phyloP scores from a whole-genome alignment of 805 yeast genomes.

The Ogataea salicorniae region DNA sequence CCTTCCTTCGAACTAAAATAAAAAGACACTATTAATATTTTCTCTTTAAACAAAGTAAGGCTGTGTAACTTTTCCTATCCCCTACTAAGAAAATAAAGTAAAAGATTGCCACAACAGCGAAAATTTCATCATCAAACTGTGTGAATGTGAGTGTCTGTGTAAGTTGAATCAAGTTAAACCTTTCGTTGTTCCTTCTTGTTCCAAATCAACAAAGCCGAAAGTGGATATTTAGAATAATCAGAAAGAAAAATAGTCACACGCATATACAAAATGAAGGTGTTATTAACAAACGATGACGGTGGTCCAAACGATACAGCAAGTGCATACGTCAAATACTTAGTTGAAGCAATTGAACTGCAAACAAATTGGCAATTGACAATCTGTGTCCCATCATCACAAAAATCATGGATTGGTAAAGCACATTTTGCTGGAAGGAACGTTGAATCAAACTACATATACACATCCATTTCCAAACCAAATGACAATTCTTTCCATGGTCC shows the following conservation, averaged over 20 bases:
- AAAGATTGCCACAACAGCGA: no score
- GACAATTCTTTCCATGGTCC: slow-evolving; percentile 66
- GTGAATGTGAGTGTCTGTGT: no score
- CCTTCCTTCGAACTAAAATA: no score
- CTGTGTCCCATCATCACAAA: slow-evolving; percentile 77
- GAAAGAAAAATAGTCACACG: background rate
- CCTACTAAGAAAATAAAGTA: no score
- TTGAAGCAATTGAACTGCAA: slow-evolving; percentile 53
- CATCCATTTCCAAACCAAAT: slow-evolving; percentile 38
- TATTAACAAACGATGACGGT: slow-evolving; percentile 86
- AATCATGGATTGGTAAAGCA: slow-evolving; percentile 98
- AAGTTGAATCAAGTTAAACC: background rate
- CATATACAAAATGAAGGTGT: slow-evolving; percentile 1
- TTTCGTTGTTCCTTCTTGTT: background rate
- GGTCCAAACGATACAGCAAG: slow-evolving; percentile 77
- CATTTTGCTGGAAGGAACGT: slow-evolving; percentile 78
- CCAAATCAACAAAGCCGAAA: background rate
- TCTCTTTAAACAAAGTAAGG: no score
- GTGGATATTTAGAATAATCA: no score
- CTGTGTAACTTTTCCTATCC: no score
- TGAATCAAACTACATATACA: slow-evolving; percentile 59
- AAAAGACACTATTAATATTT: no score
- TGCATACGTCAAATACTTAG: slow-evolving; percentile 80
- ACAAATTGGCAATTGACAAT: slow-evolving; percentile 86
- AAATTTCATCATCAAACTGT: no score